Evolutionary conservation across 805 yeast species (phyloP).

Genomic region (Isabelozyma gotoi): DNA sequence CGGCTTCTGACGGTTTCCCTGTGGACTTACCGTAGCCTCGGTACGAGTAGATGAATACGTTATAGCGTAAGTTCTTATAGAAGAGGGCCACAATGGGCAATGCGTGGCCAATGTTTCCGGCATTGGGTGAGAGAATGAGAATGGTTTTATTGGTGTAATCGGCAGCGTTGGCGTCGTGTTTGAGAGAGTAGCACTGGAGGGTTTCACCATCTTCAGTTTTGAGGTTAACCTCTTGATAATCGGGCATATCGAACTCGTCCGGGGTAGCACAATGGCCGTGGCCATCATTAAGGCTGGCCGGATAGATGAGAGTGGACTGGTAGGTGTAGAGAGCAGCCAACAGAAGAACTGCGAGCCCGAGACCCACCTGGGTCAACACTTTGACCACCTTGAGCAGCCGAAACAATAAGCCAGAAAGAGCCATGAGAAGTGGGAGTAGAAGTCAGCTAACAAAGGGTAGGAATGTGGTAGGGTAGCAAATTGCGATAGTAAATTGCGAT

Average conservation of each 20-base stretch:
- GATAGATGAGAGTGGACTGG: slow-evolving; percentile 76
- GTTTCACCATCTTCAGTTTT: slow-evolving; percentile 69
- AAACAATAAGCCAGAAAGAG: slow-evolving; percentile 5
- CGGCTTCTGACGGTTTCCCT: slow-evolving; percentile 74
- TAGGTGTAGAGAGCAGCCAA: slow-evolving; percentile 56
- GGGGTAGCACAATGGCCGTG: slow-evolving; percentile 76
- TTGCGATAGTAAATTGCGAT: too few relatives aligned
- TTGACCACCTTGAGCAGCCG: slow-evolving; percentile 19
- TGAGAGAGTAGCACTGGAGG: slow-evolving; percentile 63
- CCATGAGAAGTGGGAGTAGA: not conserved
- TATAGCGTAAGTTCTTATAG: slow-evolving; percentile 60
- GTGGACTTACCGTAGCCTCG: slow-evolving; percentile 87
- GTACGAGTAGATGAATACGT: slow-evolving; percentile 83
- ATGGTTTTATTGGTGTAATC: slow-evolving; percentile 63
- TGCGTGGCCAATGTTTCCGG: slow-evolving; percentile 93
- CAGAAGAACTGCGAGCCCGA: slow-evolving; percentile 43
- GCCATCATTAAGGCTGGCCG: slow-evolving; percentile 77
- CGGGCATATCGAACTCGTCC: slow-evolving; percentile 56
- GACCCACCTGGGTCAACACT: slow-evolving; percentile 38
- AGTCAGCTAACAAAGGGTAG: not conserved
- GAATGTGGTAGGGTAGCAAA: not conserved
- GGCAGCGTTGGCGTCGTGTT: slow-evolving; percentile 42
- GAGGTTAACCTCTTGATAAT: slow-evolving; percentile 58
- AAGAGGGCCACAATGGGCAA: slow-evolving; percentile 77
- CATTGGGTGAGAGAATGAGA: slow-evolving; percentile 83